Conservation (phyloP, 78 protist species). For the Dictyostelium purpureum region DNA sequence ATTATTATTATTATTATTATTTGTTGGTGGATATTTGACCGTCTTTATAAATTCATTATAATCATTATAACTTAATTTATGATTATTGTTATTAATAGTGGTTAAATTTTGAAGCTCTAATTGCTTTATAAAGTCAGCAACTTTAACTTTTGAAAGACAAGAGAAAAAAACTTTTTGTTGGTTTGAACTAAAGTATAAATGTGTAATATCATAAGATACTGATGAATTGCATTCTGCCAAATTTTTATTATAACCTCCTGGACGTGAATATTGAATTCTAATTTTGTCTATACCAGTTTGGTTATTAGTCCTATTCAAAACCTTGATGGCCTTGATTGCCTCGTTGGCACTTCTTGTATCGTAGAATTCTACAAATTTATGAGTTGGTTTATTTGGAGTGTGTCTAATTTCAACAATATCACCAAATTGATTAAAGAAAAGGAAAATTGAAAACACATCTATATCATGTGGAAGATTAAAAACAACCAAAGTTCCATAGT, state of each 20-base stretch:
- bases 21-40: not conserved
- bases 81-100: no score
- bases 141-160: no score
- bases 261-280: conserved; percentile 64
- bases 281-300: conserved; percentile 65
- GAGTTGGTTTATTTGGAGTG: conserved; percentile 88
- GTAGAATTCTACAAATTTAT: conserved; percentile 88
- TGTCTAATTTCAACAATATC: conserved; percentile 85
- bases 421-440: conserved; percentile 86
- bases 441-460: no score
- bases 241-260: conserved; percentile 66
- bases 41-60: not conserved
- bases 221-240: not conserved
- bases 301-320: conserved; percentile 43
- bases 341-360: conserved; percentile 79
- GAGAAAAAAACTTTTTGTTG: no score
- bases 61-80: no score
- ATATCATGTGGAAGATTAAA: conserved; percentile 63
- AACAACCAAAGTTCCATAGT: conserved; percentile 90
- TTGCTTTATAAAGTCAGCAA: not conserved
- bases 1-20: not conserved
- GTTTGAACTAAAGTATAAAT: not conserved
- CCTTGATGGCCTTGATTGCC: conserved; percentile 58
- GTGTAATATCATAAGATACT: not conserved
- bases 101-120: not conserved